These are phyloP conservation scores for Pythium aquatile DNA, from an alignment of 352 stramenopile genomes.

Conservation along the genomic window DNA sequence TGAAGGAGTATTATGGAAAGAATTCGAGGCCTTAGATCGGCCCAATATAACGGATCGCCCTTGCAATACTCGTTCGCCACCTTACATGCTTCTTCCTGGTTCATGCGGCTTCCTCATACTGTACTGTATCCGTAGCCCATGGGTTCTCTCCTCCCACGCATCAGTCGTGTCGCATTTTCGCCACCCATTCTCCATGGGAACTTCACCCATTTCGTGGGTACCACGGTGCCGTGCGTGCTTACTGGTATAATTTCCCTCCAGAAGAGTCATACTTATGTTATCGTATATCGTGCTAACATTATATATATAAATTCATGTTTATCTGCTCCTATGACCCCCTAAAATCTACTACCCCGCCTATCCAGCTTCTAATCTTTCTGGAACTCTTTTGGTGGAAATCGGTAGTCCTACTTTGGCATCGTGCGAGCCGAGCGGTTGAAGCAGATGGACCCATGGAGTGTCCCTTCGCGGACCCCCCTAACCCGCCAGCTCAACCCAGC, in stretches of 20 bases:
- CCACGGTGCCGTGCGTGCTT: background rate
- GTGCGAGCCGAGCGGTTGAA: constrained; percentile 4
- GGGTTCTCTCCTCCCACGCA: background rate
- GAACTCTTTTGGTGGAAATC: too few relatives aligned
- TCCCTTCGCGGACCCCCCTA: constrained; percentile 19
- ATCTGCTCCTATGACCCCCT: too few relatives aligned
- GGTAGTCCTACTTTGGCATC: too few relatives aligned
- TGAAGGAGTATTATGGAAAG: constrained; percentile 12
- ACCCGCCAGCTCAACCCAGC: background rate
- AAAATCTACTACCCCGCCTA: too few relatives aligned
- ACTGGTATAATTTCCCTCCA: background rate
- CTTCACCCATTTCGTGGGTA: background rate
- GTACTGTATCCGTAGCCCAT: background rate
- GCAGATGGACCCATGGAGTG: constrained; percentile 7
- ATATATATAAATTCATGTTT: too few relatives aligned
- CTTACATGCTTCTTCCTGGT: background rate
- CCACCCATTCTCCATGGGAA: background rate
- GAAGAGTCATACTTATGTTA: too few relatives aligned
- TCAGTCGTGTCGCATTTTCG: background rate
- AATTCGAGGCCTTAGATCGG: constrained; percentile 1
- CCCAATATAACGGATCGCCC: background rate
- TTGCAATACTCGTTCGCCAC: background rate
- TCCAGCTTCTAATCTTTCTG: too few relatives aligned
- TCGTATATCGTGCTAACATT: too few relatives aligned
- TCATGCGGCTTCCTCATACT: background rate